Evolutionary conservation across 1,284 basidiomycete species (phyloP).

Genomic region (Melanopsichium pennsylvanicum): DNA sequence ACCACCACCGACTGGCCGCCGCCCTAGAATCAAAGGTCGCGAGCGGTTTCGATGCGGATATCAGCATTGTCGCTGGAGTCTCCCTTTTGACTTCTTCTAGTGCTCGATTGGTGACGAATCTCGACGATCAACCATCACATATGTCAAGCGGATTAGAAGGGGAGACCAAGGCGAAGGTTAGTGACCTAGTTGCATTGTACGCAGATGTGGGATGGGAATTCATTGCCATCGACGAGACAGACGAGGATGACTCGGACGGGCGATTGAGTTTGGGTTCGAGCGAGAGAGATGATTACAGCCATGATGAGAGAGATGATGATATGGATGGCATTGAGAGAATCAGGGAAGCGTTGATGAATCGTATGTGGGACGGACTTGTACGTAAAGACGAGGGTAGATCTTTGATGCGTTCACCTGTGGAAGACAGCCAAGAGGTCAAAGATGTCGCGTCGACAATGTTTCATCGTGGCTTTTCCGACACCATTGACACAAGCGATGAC

Average conservation of each 20-base stretch:
- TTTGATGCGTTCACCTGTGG: background rate
- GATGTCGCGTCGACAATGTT: background rate
- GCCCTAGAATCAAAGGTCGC: conserved; percentile 14
- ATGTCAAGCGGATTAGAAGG: background rate
- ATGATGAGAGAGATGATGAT: conserved; percentile 23
- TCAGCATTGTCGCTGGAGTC: conserved; percentile 36
- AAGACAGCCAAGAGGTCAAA: background rate
- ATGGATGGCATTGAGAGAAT: conserved; percentile 49
- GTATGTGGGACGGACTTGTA: conserved; percentile 52
- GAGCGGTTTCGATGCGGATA: conserved; percentile 28
- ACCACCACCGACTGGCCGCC: conserved; percentile 14
- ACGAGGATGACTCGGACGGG: conserved; percentile 1
- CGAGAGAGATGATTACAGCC: conserved; percentile 16
- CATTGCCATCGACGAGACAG: conserved; percentile 42
- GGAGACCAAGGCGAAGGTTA: conserved; percentile 2
- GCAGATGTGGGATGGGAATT: conserved; percentile 57
- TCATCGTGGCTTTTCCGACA: conserved; percentile 10
- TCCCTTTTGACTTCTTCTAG: conserved; percentile 8
- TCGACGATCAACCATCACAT: conserved; percentile 17
- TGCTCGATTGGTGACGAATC: conserved; percentile 6
- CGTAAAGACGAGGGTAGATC: conserved; percentile 21
- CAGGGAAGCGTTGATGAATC: conserved; percentile 52
- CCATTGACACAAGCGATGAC: conserved; percentile 9
- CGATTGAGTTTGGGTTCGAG: background rate
- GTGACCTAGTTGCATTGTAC: conserved; percentile 49